Conservation (phyloP, 345 rosid genomes). For the Rhizophora apiculata region DNA sequence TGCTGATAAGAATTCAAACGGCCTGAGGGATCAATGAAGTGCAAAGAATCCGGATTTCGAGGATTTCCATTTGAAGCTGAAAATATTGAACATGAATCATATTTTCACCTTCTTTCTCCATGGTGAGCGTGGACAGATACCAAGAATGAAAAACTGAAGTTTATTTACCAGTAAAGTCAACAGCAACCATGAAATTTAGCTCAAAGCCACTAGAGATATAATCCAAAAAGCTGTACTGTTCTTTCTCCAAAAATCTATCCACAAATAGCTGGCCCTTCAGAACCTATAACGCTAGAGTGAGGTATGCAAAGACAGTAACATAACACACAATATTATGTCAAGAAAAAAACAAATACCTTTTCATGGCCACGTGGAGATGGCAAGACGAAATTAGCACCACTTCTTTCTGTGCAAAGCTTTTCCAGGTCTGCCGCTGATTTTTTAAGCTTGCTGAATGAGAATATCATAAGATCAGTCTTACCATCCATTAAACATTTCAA, state of each 20-base stretch:
- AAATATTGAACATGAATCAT: conserved; percentile 8
- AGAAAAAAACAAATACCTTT: conserved; percentile 44
- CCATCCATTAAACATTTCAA: background rate
- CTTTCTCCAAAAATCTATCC: conserved; percentile 59
- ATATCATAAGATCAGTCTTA: background rate
- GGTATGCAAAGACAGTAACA: conserved; percentile 4
- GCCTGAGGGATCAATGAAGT: conserved; percentile 78
- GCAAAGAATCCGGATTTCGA: conserved; percentile 58
- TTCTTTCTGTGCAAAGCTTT: conserved; percentile 48
- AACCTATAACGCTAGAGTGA: conserved; percentile 34
- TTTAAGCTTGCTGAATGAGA: conserved; percentile 50
- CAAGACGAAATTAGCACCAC: conserved; percentile 44
- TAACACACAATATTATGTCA: background rate
- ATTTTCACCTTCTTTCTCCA: background rate
- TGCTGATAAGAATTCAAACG: conserved; percentile 73
- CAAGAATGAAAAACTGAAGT: background rate
- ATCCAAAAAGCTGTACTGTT: conserved; percentile 71
- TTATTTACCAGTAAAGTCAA: conserved; percentile 79
- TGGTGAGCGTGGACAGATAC: background rate
- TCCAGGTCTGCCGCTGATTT: conserved; percentile 66
- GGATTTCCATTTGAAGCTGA: conserved; percentile 94
- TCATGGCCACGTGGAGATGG: conserved; percentile 42
- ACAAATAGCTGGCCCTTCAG: conserved; percentile 74
- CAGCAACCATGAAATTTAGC: conserved; percentile 88
- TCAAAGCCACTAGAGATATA: conserved; percentile 82